Percentiles rank a stretch among this genome's conserved stretches.
These are phyloP conservation scores for Syzygium oleosum DNA, from an alignment of 345 rosid species.

Conservation along the genomic window DNA sequence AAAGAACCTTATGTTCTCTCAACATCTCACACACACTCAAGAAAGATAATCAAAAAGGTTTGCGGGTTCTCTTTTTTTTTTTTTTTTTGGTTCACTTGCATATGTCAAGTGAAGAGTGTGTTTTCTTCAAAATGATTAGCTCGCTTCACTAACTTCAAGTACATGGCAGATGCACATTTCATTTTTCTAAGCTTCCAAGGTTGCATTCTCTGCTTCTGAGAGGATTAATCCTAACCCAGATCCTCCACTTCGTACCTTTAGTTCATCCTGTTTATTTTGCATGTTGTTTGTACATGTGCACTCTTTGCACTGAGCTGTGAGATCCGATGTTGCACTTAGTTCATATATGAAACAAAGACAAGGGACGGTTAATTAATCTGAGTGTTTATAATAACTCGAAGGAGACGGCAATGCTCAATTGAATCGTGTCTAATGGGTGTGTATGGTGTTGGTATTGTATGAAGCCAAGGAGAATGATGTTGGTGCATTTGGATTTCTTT, in stretches of 20 bases:
- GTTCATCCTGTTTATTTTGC: not conserved
- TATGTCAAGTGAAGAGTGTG: not conserved
- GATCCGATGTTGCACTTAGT: not conserved
- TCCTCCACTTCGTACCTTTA: not conserved
- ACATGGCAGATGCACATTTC: not conserved
- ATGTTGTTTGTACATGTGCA: not conserved
- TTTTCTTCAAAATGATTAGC: not conserved
- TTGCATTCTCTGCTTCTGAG: not conserved
- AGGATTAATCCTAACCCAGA: not conserved
- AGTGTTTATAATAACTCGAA: not conserved
- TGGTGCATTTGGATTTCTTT: not conserved
- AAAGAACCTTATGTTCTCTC: not conserved
- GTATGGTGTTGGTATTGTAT: not conserved
- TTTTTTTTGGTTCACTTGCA: not conserved
- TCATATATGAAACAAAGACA: not conserved
- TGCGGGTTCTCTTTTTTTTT: not conserved
- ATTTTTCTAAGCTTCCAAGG: not conserved
- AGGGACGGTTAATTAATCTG: not conserved
- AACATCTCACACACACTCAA: not conserved
- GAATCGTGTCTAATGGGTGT: not conserved
- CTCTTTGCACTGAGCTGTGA: not conserved
- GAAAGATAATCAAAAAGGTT: not conserved
- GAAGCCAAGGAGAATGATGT: not conserved
- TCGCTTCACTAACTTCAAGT: not conserved
- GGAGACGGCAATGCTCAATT: not conserved